Evolutionary conservation across 352 stramenopile species (phyloP), one percentile per base, ranked within the genome.

Genomic region (Phytophthora kernoviae): DNA sequence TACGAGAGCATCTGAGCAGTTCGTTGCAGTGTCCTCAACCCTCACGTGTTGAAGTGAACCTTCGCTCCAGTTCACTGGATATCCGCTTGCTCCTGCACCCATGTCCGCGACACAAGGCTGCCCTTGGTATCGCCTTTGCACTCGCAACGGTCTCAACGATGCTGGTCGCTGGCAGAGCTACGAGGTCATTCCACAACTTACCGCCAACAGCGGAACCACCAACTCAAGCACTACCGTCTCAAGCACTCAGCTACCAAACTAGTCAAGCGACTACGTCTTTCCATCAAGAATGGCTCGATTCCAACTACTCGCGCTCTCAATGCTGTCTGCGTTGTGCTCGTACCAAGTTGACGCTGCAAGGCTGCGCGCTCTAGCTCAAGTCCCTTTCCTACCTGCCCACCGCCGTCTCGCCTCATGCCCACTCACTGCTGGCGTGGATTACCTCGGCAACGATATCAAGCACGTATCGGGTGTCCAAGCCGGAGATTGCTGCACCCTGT

Each of bases 361-460:
- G 8, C 46, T 68, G 30, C 60, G 60, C 21, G 58, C 60, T n/a
- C 60, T 57, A 22, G 36, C 39, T 9, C 46, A 64, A 17, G 64
- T 64, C 36, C 60, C 60, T 7, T 64, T 68, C 41, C 32, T 68
- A n/a, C 26, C 54, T 5, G 32, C 12, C n/a, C 60, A 64, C 33
- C 60, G 60, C 17, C 60, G 24, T 22, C 56, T 70, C 26, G 43
- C 55, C 12, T 51, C 64, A 17, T 72, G 63, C 52, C 42, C 58
- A 12, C 68, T 67, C 14, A 65, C 68, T 5, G 5, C 60, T 4
- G 70, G 65, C 27, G 56, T 79, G 40, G 77, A 85, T 54, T 87
- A 80, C 42, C 68, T 77, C 6, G 75, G 67, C 53, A 79, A 71
- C 49, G 72, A 84, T 49, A 67, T 87, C 22, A 65, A 70, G n/a